Conservation (phyloP, 805 yeast genomes). For the Tetrapisispora namnaoensis region DNA sequence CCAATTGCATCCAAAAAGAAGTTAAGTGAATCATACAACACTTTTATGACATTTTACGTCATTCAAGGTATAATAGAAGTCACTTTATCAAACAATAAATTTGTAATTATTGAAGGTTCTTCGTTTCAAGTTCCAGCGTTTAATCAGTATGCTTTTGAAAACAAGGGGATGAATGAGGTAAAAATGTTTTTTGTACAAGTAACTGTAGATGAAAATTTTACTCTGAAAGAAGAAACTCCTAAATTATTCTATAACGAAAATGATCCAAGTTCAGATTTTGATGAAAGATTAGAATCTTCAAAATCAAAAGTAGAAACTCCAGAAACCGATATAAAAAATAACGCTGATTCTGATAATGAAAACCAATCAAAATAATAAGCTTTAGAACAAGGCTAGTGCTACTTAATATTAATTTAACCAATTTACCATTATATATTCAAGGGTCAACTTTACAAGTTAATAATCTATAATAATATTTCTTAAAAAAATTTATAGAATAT, state of each 20-base stretch:
- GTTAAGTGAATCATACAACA: constrained; percentile 45
- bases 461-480: background rate
- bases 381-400: background rate
- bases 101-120: constrained; percentile 61
- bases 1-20: constrained; percentile 56
- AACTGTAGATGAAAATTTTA: constrained; percentile 16
- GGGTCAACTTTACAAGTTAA: background rate
- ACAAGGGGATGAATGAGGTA: constrained; percentile 48
- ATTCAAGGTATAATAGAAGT: constrained; percentile 64
- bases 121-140: constrained; percentile 76
- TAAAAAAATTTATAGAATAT: no score
- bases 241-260: background rate
- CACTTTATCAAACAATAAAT: constrained; percentile 45
- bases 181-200: constrained; percentile 70
- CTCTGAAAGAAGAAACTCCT: background rate
- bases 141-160: constrained; percentile 59
- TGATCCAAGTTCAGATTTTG: background rate
- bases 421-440: background rate
- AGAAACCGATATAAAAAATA: background rate
- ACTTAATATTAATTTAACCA: no score
- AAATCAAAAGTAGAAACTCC: background rate
- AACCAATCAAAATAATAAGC: background rate
- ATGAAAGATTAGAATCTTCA: background rate
- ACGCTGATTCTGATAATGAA: background rate
- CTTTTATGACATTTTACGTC: constrained; percentile 67